Base-by-base conservation (phyloP, 495 filamentous ascomycete genomes). In the Talaromyces borbonicus region DNA sequence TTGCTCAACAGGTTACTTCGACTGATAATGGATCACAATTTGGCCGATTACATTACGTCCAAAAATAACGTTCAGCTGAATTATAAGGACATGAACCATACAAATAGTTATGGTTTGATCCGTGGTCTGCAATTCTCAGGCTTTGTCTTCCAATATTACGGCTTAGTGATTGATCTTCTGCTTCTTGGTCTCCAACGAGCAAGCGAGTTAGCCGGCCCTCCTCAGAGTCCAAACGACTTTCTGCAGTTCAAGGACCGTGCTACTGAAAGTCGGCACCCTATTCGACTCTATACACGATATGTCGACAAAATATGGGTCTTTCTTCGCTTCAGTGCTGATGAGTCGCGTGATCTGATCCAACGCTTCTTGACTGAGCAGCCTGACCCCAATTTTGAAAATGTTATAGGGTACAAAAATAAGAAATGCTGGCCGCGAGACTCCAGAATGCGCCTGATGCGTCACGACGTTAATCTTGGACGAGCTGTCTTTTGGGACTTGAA, bases 41-140 rank as follows among this genome's bases (percentile, higher is more conserved):
- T 99, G 58, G 93, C 93, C 5, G 93, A 99, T 62, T 99, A 99
- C 65, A 99, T 99, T 61, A 94, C 90, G 8, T 88, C 89, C 4
- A 99, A 99, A 77, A 99, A 99, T 69, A 99, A 99, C 58, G 93
- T 99, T 12, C 90, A 96, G 55, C 75, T 99, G 46, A 96, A 90
- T 52, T 99, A 99, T 68, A 99, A 99, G 70, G 93, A 99, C 56
- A 99, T 99, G 93, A 97, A 95, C 57, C 93, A 99, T 60, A 93
- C 90, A 45, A 99, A 99, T 63, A 93, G 86, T 62, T 99, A 97
- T 57, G 93, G 93, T 42, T 80, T 99, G 80, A 96, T 97, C 55
- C 87, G 93, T 47, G 93, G 93, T 50, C 73, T 97, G 30, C 93
- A 97, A 58, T 99, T 99, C 62, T 95, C 90, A 1, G 93, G 84